phyloP scores from a whole-genome alignment of 2,329 filamentous ascomycete genomes.

The Aspergillus piperis region DNA sequence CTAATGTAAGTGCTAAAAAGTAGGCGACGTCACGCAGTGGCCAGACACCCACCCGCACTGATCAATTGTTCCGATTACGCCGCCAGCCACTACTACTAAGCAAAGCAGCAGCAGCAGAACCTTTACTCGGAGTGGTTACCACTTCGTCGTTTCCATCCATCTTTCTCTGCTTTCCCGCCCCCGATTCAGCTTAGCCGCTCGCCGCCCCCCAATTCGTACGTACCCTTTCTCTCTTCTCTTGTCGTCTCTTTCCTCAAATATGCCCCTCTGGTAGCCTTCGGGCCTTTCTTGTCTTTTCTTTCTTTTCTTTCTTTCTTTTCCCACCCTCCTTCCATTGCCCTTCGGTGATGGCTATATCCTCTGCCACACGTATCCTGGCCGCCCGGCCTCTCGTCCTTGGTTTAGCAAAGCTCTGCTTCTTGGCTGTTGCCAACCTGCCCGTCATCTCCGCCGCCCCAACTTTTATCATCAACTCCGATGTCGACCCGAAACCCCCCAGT shows the following conservation, averaged over 20 bases:
- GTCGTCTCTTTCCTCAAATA: slow-evolving; percentile 7
- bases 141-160: too few relatives aligned
- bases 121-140: too few relatives aligned
- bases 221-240: background rate
- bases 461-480: slow-evolving; percentile 24
- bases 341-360: slow-evolving; percentile 31
- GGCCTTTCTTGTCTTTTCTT: slow-evolving; percentile 4
- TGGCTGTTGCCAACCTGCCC: slow-evolving; percentile 41
- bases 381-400: slow-evolving; percentile 43
- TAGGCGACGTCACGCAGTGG: too few relatives aligned
- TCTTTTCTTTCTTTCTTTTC: background rate
- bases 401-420: slow-evolving; percentile 44
- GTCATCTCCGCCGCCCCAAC: slow-evolving; percentile 42
- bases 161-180: too few relatives aligned
- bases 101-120: too few relatives aligned
- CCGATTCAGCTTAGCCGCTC: too few relatives aligned
- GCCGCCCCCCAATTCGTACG: too few relatives aligned
- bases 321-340: background rate
- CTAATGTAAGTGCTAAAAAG: too few relatives aligned
- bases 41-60: too few relatives aligned
- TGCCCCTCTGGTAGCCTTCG: slow-evolving; percentile 13
- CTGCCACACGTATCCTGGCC: slow-evolving; percentile 35
- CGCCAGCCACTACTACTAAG: too few relatives aligned
- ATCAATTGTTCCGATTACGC: too few relatives aligned
- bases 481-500: slow-evolving; percentile 54